Evolutionary conservation across 306 rosid genomes (phyloP), one percentile per base, ranked within the genome.

Genomic region (Crotalaria pallida): DNA sequence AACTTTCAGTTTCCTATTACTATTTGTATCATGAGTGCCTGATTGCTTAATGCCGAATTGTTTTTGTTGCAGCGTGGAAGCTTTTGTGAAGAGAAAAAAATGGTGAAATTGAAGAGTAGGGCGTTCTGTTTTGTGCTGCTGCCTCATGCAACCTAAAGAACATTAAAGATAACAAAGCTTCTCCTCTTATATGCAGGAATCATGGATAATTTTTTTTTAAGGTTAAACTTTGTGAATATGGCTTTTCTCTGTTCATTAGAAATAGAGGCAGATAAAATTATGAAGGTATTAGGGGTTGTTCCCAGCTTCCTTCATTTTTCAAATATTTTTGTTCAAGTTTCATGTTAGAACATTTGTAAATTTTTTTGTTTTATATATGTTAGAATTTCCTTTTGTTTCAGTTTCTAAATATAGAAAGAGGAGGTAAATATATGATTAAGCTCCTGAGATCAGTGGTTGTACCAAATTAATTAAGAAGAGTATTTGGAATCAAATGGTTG

Each of bases 1-100:
- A 3, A 40, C 22, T 21, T 64, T 44, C 2, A 50, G 33, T 29
- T 16, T 27, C 4, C 2, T 24, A 10, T 24, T 8, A 26, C 41
- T 27, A n/a, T 27, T 26, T 19, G 40, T 38, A 62, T 53, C 0
- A 58, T 27, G 48, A 48, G 1, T n/a, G n/a, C 10, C 44, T 62
- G 47, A 13, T 21, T 12, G 44, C 26, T 58, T 31, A 15, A 38
- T 65, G 23, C n/a, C 3, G 2, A 58, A 12, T 44, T 56, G 1
- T 52, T 24, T 23, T 23, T 78, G 73, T 7, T 85, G 83, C 87
- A 89, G 98, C 83, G 1, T 92, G 98, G 96, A 84, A 89, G 82
- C 71, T 86, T 13, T 60, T 80, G 82, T 89, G 82, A 83, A 70
- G 79, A 65, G 55, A 52, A 2, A 52, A 2, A 50, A 76, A 55